Evolutionary conservation across 2,329 filamentous ascomycete genomes (phyloP), one percentile per base, ranked within the genome.

Genomic region (Trichoderma arundinaceum): DNA sequence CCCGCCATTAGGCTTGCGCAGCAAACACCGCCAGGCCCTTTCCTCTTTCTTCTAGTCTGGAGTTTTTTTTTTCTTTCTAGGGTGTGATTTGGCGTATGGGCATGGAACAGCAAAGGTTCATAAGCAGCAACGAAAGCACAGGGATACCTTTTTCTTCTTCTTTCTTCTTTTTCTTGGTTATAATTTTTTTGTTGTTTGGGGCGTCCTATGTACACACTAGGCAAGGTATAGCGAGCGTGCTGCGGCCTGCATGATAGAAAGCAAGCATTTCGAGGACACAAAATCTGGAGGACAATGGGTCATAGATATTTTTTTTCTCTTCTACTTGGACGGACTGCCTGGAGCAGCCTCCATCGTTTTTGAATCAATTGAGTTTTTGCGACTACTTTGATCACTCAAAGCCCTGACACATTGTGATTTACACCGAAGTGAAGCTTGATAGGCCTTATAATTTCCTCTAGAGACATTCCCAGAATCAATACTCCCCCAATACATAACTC

Each of bases 201-300:
- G 48, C 35, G 54, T 48, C 39, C 48, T 62, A 13, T 53, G 12
- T 48, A n/a, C 17, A 17, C 52, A 51, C n/a, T 64, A 39, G 41
- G 61, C 51, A n/a, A 49, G 65, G 65, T 17, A 63, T 63, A n/a
- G n/a, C n/a, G n/a, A 35, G 58, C 51, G 44, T 66, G 65, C 35
- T 62, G 35, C 33, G 32, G 58, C 28, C 46, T 63, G 19, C 17
- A 15, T 57, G 49, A 51, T 53, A 22, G 22, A 57, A 33, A 51
- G 19, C 32, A 58, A 28, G 10, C 43, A n/a, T 63, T 56, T 63
- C 53, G 46, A 59, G 65, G 51, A 38, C 38, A 58, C 48, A 63
- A 54, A 60, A 66, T n/a, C n/a, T 28, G 51, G 39, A 56, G 52
- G 58, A 46, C 28, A 52, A 43, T n/a, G 19, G 58, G 52, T 28